Base-by-base conservation (phyloP, 78 protist species). In the Emiliania huxleyi region DNA sequence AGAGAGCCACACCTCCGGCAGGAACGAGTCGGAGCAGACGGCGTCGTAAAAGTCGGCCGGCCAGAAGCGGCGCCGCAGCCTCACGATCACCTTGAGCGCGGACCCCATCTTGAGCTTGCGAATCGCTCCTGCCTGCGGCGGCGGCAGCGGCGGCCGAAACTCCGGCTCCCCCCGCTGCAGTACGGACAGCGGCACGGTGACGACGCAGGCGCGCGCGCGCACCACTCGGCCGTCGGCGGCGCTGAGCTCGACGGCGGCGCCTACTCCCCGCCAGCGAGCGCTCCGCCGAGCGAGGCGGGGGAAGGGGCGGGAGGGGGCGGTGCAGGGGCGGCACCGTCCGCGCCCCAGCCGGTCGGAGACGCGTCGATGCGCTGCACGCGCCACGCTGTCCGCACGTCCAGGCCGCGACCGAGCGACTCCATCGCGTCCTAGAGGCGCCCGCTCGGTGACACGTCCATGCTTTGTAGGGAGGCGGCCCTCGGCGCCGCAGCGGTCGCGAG, bases 1-100 rank as follows among this genome's bases (percentile, higher is more conserved):
- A 21, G 89, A 12, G 55, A 81, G 89, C 89, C 89, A 81, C 6
- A 81, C 40, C 22, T 81, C 89, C 4, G 89, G 89, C 23, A 81
- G 29, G n/a, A 29, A 12, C 56, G 29, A 42, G 89, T 81, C 89
- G 19, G 89, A 52, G 37, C 89, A 81, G 12, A 81, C 89, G 48
- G 56, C 89, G 55, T 81, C 89, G 48, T 44, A 81, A 26, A 81
- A 44, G 89, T 44, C 56, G 26, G 0, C 29, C 55, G 89, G 89
- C 89, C 89, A 81, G 55, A 81, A 44, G 48, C 56, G 55, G 8
- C 22, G 33, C 15, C 29, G 0, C 35, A 81, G 56, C 29, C 19
- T 8, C 22, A 81, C 40, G 56, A 44, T 3, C 42, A 81, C 55
- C 89, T 81, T 81, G 56, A 81, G 89, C 89, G 89, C 89, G 43